phyloP scores from a whole-genome alignment of 345 rosid genomes.

The Populus pruinosa region DNA sequence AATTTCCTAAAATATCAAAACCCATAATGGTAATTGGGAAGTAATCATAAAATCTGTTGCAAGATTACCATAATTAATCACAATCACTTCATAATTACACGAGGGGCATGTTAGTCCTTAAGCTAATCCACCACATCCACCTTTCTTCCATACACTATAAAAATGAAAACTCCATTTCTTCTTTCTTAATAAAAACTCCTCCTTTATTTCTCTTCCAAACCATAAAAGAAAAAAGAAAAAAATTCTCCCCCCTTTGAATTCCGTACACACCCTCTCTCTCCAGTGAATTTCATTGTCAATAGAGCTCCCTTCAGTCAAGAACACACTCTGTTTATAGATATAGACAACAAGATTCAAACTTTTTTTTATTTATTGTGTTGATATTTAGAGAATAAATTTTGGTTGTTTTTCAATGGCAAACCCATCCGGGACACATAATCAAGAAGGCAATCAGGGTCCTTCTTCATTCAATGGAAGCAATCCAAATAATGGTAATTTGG shows the following conservation, averaged over 20 bases:
- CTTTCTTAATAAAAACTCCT: neutral
- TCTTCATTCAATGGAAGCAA: constrained; percentile 38
- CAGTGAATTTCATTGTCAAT: neutral
- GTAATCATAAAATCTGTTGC: neutral
- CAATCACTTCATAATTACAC: neutral
- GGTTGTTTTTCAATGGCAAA: constrained; percentile 41
- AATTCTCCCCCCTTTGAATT: neutral
- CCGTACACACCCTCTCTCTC: neutral
- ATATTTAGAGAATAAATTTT: neutral
- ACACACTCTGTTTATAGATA: neutral
- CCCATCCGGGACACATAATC: constrained; percentile 47
- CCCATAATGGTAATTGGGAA: neutral
- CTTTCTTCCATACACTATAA: neutral
- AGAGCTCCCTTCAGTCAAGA: constrained; percentile 7
- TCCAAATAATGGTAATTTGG: constrained; percentile 25
- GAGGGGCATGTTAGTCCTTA: neutral
- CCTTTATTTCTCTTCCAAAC: neutral
- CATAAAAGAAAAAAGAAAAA: neutral
- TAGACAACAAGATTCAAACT: neutral
- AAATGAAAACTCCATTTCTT: neutral
- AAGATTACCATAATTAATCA: neutral
- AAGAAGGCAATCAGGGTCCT: constrained; percentile 32
- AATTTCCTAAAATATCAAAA: neutral
- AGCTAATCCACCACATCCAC: neutral
- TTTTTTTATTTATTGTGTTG: neutral